Conservation (phyloP, 352 stramenopile species). For the Phytophthora pini region DNA sequence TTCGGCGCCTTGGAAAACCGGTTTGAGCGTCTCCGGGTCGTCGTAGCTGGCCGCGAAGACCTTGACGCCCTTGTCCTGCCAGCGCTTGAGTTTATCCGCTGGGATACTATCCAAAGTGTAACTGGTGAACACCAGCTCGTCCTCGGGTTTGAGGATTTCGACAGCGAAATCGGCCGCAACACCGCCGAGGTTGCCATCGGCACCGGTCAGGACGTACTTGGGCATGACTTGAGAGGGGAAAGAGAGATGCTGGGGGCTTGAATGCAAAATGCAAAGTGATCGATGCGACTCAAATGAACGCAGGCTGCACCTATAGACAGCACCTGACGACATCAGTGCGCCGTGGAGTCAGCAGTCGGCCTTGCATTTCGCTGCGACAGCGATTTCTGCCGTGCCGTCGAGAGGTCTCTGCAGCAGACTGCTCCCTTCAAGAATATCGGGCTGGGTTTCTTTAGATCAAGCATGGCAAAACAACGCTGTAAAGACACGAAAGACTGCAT, state of each 20-base stretch:
- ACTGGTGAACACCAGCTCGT: neutral
- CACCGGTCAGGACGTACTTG: slow-evolving; percentile 1
- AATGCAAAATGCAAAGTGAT: slow-evolving; percentile 1
- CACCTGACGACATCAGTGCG: neutral
- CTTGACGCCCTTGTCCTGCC: neutral
- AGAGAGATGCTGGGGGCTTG: neutral
- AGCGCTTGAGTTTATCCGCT: neutral
- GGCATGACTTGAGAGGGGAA: neutral
- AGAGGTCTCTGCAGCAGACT: neutral
- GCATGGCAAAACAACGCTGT: neutral
- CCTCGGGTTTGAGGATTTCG: neutral
- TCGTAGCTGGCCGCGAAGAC: neutral
- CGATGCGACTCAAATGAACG: slow-evolving; percentile 10
- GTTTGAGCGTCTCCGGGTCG: neutral
- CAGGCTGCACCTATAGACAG: neutral
- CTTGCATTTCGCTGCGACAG: slow-evolving; percentile 6
- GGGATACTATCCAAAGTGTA: neutral
- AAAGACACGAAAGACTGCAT: neutral
- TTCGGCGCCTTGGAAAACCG: neutral
- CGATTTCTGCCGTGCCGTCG: slow-evolving; percentile 4
- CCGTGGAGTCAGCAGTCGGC: slow-evolving; percentile 8
- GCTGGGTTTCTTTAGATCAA: no score
- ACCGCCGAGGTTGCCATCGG: neutral
- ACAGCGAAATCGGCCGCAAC: neutral
- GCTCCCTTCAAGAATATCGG: neutral